Evolutionary conservation across 208 protist genomes (phyloP).

Genomic region (Herpetomonas samuelpessoai): DNA sequence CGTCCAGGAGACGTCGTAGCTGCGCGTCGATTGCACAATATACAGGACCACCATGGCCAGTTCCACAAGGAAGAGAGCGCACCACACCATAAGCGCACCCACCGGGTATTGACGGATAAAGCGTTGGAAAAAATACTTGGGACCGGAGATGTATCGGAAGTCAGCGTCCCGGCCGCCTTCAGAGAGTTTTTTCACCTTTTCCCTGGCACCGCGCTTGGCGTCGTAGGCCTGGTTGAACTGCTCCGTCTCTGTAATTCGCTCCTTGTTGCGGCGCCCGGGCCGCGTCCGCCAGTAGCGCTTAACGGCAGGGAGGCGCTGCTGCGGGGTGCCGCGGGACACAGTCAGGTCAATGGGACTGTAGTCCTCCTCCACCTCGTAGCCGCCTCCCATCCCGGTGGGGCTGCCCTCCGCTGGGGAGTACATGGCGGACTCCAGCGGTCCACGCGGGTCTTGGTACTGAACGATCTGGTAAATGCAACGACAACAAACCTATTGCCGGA

Average conservation of each 20-base stretch:
- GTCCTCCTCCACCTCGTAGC: constrained; percentile 8
- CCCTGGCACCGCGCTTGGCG: constrained; percentile 4
- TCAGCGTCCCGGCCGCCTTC: constrained; percentile 18
- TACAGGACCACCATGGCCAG: constrained; percentile 67
- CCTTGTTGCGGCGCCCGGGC: constrained; percentile 31
- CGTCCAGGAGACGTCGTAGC: constrained; percentile 46
- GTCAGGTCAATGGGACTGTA: constrained; percentile 48
- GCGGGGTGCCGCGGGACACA: constrained; percentile 23
- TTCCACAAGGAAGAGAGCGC: constrained; percentile 78
- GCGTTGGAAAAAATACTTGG: constrained; percentile 72
- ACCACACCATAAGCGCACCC: constrained; percentile 68
- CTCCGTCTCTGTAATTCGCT: constrained; percentile 25
- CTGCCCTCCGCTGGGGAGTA: background rate
- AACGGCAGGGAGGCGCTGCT: constrained; percentile 33
- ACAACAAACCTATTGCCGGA: no score
- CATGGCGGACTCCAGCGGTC: background rate
- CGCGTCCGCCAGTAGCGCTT: constrained; percentile 51
- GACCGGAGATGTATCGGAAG: constrained; percentile 74
- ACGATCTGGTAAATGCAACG: background rate
- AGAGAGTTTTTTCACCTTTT: constrained; percentile 10
- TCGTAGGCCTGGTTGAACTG: constrained; percentile 16
- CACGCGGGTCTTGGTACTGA: background rate
- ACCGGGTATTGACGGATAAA: constrained; percentile 72
- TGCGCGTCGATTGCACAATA: constrained; percentile 50
- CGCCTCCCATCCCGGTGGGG: constrained; percentile 1